Evolutionary conservation across 345 rosid genomes (phyloP).

Genomic region (Eucalyptus marginata): DNA sequence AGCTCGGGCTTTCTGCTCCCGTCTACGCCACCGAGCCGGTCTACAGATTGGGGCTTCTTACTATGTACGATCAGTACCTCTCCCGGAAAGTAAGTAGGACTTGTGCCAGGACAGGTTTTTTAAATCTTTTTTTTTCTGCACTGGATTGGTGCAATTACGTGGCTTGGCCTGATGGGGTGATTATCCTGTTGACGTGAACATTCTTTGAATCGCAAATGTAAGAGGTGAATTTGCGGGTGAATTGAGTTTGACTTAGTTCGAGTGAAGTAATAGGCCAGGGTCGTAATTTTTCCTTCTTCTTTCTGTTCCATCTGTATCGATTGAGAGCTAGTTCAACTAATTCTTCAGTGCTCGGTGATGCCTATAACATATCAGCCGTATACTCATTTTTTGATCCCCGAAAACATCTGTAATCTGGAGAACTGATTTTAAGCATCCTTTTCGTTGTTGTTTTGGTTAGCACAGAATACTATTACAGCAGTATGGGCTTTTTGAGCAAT

Average conservation of each 20-base stretch:
- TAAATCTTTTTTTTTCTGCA: not conserved
- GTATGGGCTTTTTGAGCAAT: not conserved
- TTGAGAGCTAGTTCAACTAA: not conserved
- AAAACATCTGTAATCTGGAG: not conserved
- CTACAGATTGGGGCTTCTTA: constrained; percentile 68
- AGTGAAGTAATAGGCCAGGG: not conserved
- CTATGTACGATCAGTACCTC: constrained; percentile 90
- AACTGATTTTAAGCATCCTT: not conserved
- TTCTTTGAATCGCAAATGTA: not conserved
- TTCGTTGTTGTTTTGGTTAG: not conserved
- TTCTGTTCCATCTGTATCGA: not conserved
- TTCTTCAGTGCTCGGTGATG: not conserved
- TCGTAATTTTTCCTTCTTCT: not conserved
- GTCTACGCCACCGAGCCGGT: constrained; percentile 88
- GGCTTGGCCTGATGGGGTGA: not conserved
- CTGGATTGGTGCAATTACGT: not conserved
- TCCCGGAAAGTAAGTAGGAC: constrained; percentile 51
- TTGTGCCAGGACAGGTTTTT: not conserved
- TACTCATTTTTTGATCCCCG: not conserved
- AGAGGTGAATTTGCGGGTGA: not conserved
- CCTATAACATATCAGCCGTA: not conserved
- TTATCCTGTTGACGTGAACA: not conserved
- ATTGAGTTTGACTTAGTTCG: not conserved
- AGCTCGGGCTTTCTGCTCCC: constrained; percentile 78
- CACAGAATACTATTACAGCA: not conserved